Percentiles rank a stretch among this genome's conserved stretches.
These are phyloP conservation scores for Lepidium africanum DNA, from an alignment of 345 rosid species.

Conservation along the genomic window DNA sequence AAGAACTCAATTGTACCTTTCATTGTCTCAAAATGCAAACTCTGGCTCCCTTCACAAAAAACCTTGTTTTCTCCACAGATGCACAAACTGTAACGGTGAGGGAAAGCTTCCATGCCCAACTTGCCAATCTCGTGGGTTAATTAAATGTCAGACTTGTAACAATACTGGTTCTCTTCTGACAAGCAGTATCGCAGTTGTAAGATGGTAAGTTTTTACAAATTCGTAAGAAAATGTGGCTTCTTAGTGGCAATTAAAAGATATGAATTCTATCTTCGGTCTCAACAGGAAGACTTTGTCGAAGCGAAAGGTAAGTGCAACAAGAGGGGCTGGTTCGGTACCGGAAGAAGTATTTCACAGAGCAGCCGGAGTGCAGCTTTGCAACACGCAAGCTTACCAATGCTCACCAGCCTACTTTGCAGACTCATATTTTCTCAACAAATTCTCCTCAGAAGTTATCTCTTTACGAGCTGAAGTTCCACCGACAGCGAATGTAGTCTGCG, in stretches of 20 bases:
- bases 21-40: not conserved
- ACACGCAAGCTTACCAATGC: slow-evolving; percentile 91
- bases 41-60: not conserved
- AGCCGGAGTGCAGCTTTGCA: slow-evolving; percentile 84
- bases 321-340: slow-evolving; percentile 94
- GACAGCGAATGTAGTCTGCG: slow-evolving; percentile 75
- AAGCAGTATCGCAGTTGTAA: slow-evolving; percentile 48
- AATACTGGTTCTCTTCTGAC: slow-evolving; percentile 73
- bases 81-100: slow-evolving; percentile 62
- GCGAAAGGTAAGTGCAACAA: slow-evolving; percentile 76
- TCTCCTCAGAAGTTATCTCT: slow-evolving; percentile 82
- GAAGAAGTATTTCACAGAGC: slow-evolving; percentile 90
- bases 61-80: slow-evolving; percentile 35
- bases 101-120: slow-evolving; percentile 75
- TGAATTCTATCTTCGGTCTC: not conserved
- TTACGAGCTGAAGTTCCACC: slow-evolving; percentile 64
- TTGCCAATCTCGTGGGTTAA: slow-evolving; percentile 79
- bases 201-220: slow-evolving; percentile 44
- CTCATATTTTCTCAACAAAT: slow-evolving; percentile 82
- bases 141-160: slow-evolving; percentile 57
- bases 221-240: not conserved
- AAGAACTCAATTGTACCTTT: not conserved
- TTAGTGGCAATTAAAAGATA: not conserved
- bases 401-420: slow-evolving; percentile 87
- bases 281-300: slow-evolving; percentile 75